A percentile compares a stretch with the other conserved stretches of the same genome.
Conservation (phyloP, 176 grass and related monocot species). For the Microstegium vimineum region DNA sequence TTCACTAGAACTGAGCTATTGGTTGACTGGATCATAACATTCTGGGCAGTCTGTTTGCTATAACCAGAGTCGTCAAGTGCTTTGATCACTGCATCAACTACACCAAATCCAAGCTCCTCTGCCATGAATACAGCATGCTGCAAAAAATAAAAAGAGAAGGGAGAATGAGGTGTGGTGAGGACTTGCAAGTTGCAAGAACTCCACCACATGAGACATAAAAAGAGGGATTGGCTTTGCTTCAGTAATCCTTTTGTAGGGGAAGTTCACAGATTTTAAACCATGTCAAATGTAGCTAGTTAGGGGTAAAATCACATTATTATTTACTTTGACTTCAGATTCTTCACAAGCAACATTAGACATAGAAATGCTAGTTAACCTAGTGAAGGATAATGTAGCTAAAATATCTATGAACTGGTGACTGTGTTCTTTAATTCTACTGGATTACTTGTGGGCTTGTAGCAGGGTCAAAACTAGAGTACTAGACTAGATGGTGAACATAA, state of each 20-base stretch:
- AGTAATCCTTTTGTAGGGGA: not conserved
- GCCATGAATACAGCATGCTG: slow-evolving; percentile 79
- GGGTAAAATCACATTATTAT: not conserved
- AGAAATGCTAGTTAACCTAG: not conserved
- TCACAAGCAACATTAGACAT: not conserved
- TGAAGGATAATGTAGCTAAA: not conserved
- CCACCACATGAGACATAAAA: not conserved
- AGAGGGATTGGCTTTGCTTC: not conserved
- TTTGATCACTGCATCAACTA: slow-evolving; percentile 63
- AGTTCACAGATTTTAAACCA: not conserved
- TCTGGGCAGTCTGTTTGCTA: slow-evolving; percentile 51
- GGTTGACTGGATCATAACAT: slow-evolving; percentile 74
- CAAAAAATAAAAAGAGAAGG: not conserved
- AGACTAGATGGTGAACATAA: not conserved
- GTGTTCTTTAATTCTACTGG: not conserved
- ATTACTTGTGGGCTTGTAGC: not conserved
- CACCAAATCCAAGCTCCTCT: slow-evolving; percentile 58
- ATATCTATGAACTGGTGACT: not conserved
- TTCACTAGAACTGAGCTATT: slow-evolving; percentile 73
- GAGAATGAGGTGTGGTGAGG: not conserved
- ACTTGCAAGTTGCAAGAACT: not conserved
- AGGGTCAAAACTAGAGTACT: not conserved
- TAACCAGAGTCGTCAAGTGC: slow-evolving; percentile 66
- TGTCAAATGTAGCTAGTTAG: not conserved
- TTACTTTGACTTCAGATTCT: not conserved